phyloP scores from a whole-genome alignment of 169 alveolate genomes.

The Plasmodium vinckei region DNA sequence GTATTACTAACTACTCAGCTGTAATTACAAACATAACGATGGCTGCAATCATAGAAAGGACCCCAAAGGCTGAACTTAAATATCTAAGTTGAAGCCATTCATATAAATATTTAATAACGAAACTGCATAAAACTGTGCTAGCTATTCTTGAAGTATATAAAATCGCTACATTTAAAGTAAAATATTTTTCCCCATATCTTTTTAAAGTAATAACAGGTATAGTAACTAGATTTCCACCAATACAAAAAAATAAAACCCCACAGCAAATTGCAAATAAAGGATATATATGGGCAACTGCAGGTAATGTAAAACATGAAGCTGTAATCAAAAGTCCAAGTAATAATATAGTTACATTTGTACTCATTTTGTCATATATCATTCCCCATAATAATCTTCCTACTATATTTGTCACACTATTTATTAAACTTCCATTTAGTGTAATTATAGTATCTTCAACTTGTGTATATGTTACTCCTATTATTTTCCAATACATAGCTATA shows the following conservation, averaged over 20 bases:
- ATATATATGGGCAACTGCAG: conserved; percentile 34
- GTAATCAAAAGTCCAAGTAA: conserved; percentile 20
- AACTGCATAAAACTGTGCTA: conserved; percentile 50
- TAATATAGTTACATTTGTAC: conserved; percentile 7
- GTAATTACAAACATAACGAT: conserved; percentile 12
- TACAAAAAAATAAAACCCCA: conserved; percentile 46
- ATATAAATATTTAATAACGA: conserved; percentile 14
- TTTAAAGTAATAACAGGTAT: conserved; percentile 60
- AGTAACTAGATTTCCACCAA: conserved; percentile 57
- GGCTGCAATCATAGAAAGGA: conserved; percentile 15
- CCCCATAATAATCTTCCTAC: conserved; percentile 64
- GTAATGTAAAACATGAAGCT: conserved; percentile 34
- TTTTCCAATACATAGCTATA: conserved; percentile 67
- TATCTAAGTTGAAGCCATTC: conserved; percentile 14
- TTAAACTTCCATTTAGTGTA: conserved; percentile 46
- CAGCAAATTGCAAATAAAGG: conserved; percentile 12
- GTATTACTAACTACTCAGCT: not conserved
- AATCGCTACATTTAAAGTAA: conserved; percentile 39
- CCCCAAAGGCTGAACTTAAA: conserved; percentile 31
- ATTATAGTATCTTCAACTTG: conserved; percentile 31
- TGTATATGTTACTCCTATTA: conserved; percentile 57
- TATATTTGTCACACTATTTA: conserved; percentile 44
- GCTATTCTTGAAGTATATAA: conserved; percentile 60
- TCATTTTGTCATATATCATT: conserved; percentile 28
- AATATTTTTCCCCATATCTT: conserved; percentile 46